Percentiles rank a stretch among this genome's conserved stretches.
Conservation (phyloP, 2,329 filamentous ascomycete species). For the Fusarium nurragi region DNA sequence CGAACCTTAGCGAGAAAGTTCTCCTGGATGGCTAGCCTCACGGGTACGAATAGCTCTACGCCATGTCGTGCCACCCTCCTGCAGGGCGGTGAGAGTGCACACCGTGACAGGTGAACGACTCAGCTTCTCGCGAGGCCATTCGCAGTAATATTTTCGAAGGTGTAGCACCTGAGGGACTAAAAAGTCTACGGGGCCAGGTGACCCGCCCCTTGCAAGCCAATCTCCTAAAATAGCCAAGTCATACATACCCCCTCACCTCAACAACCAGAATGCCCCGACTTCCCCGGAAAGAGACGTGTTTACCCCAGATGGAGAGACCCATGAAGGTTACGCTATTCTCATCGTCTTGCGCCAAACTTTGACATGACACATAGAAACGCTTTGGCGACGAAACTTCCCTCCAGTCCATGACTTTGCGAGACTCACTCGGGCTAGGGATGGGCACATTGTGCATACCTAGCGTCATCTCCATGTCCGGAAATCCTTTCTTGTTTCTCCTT, state of each 20-base stretch:
- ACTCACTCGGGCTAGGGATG: slow-evolving; percentile 27
- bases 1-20: neutral
- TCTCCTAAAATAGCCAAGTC: slow-evolving; percentile 18
- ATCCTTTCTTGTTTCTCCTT: neutral
- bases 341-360: neutral
- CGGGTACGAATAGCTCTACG: neutral
- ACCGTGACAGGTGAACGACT: slow-evolving; percentile 1
- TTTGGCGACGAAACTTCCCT: neutral
- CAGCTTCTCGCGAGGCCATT: neutral
- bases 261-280: slow-evolving; percentile 14
- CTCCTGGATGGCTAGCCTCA: neutral
- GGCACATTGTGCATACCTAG: slow-evolving; percentile 36
- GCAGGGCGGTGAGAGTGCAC: slow-evolving; percentile 7
- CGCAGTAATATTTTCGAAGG: neutral
- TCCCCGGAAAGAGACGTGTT: slow-evolving; percentile 20
- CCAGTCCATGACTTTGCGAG: neutral
- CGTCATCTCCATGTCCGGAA: slow-evolving; percentile 7
- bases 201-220: slow-evolving; percentile 13
- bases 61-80: neutral
- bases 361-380: slow-evolving; percentile 26
- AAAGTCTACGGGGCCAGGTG: slow-evolving; percentile 16
- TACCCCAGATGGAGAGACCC: slow-evolving; percentile 22
- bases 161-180: neutral
- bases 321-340: neutral
- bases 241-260: neutral